Evolutionary conservation across 1,284 basidiomycete species (phyloP), one percentile per base, ranked within the genome.

Genomic region (Sphaerobolus stellatus): DNA sequence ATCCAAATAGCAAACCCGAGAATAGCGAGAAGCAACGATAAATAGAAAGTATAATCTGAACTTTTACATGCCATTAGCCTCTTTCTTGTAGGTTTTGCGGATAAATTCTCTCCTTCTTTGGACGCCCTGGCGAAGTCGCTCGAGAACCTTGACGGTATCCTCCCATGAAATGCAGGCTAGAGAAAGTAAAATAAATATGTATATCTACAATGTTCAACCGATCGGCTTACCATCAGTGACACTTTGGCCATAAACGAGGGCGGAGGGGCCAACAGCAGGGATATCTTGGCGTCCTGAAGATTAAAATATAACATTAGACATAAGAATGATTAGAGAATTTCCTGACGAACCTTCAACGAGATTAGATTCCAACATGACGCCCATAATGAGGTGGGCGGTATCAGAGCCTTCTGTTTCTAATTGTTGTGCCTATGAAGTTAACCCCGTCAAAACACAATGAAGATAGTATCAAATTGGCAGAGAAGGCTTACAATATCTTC

Each of bases 361-460:
- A 71, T 99, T 96, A 47, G 89, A 92, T 72, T 99, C 97, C 59
- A 98, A 81, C 97, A 99, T 99, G 58, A 97, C 94, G 56, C 96
- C 96, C 81, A 97, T 89, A 62, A 99, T 93, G 66, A 83, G 81
- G 22, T 78, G 68, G 1, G 84, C 78, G 1, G 91, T 93, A 52
- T 92, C 86, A 33, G 52, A 54, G 13, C 52, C 52, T 62, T 77
- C 75, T 3, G 78, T 80, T 58, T 86, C 79, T 20, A 92, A 73
- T 76, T 94, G 89, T 41, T 74, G 73, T 22, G 88, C 84, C 88
- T 90, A 29, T 43, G 52, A 25, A 52, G n/a, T n/a, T 27, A 13
- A 46, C 22, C 22, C 40, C 28, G 49, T 46, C 33, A 56, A 50
- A 52, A 6, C 7, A 14, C 4, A 4, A 22, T 22, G 20, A 14